These are phyloP conservation scores for Linnemannia elongata DNA, from an alignment of 192 early-diverging fungal species.

Conservation along the genomic window DNA sequence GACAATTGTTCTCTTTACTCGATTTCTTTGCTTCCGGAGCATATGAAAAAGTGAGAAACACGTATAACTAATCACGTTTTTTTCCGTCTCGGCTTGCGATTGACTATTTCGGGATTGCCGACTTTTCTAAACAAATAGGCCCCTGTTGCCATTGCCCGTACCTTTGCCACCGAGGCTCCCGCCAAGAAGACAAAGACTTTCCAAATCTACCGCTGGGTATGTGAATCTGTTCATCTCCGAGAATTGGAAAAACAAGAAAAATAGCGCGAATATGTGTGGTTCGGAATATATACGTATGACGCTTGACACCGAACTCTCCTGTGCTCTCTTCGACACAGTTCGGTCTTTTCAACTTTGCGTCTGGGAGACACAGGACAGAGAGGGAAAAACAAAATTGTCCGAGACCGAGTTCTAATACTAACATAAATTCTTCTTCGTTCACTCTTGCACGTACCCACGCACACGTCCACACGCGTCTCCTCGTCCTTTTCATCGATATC, in stretches of 20 bases:
- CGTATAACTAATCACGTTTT: neutral
- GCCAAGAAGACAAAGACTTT: conserved; percentile 82
- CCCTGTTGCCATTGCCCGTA: conserved; percentile 55
- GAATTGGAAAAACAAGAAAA: neutral
- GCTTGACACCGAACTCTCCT: neutral
- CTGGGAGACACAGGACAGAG: neutral
- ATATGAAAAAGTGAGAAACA: neutral
- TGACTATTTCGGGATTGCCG: conserved; percentile 30
- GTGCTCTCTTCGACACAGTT: neutral
- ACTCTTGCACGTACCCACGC: neutral
- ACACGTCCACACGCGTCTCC: conserved; percentile 13
- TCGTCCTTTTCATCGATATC: neutral
- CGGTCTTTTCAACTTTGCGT: neutral
- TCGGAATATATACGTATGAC: neutral
- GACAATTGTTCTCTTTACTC: neutral
- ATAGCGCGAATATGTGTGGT: neutral
- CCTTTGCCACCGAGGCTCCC: conserved; percentile 62
- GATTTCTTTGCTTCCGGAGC: neutral
- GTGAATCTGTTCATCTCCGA: conserved; percentile 16
- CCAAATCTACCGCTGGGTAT: conserved; percentile 97
- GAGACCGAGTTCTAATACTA: conserved; percentile 14
- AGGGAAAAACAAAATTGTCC: conserved; percentile 5
- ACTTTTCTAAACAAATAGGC: conserved; percentile 17
- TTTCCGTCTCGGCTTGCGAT: conserved; percentile 31
- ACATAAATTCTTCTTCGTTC: conserved; percentile 15